phyloP scores from a whole-genome alignment of 176 grass and related monocot species.

The Rhipidocladum racemiflorum region DNA sequence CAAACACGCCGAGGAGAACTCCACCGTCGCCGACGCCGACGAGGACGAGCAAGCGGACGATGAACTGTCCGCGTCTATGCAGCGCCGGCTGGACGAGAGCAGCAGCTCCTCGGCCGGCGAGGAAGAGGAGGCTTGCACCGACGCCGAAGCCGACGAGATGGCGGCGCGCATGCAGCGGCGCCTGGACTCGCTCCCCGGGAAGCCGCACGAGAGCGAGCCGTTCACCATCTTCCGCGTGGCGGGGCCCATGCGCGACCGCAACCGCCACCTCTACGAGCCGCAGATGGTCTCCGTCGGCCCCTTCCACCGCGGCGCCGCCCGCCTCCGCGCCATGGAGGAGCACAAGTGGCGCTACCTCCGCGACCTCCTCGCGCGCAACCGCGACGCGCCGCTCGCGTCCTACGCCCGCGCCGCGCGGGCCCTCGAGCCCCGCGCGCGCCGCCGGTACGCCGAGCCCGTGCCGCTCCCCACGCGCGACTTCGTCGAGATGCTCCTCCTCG shows the following conservation, averaged over 20 bases:
- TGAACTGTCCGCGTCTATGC: neutral
- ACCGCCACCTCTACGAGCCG: constrained; percentile 48
- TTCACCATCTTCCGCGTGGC: constrained; percentile 54
- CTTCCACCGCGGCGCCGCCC: constrained; percentile 44
- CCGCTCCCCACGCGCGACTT: constrained; percentile 21
- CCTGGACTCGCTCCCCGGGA: constrained; percentile 29
- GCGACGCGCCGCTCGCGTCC: neutral
- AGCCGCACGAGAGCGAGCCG: constrained; percentile 42
- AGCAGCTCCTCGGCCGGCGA: neutral
- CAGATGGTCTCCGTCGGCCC: constrained; percentile 43
- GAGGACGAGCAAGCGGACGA: neutral
- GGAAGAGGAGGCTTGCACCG: neutral
- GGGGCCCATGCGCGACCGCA: constrained; percentile 42
- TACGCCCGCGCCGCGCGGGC: constrained; percentile 31
- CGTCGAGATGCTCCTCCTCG: constrained; percentile 57
- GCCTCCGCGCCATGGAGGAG: constrained; percentile 52
- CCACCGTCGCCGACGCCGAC: neutral
- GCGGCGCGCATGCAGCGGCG: constrained; percentile 12
- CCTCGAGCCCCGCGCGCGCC: constrained; percentile 24
- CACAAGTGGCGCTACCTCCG: constrained; percentile 54
- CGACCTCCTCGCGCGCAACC: constrained; percentile 37
- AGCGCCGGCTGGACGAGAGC: neutral
- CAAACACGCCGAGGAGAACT: neutral
- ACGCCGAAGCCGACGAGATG: constrained; percentile 35
- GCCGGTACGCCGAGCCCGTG: constrained; percentile 42